These are phyloP conservation scores for Penicillium rolfsii DNA, from an alignment of 2,329 filamentous ascomycete genomes.

Conservation along the genomic window DNA sequence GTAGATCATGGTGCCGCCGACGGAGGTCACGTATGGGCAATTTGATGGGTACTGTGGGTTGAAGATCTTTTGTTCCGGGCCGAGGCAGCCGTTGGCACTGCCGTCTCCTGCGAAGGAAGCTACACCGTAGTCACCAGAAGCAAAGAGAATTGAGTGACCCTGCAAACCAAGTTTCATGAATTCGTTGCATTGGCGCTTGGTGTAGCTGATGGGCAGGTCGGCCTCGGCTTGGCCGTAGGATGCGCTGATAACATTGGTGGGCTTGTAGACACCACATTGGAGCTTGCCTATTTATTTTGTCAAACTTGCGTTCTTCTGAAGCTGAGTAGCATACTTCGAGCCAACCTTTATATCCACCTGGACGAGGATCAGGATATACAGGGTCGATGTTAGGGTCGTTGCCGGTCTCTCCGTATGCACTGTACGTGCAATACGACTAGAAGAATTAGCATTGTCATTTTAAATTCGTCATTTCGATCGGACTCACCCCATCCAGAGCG, in stretches of 20 bases:
- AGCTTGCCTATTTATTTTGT: slow-evolving; percentile 29
- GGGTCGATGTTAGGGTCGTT: slow-evolving; percentile 55
- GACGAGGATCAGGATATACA: slow-evolving; percentile 53
- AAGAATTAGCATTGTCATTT: slow-evolving; percentile 1
- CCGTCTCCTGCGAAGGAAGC: slow-evolving; percentile 45
- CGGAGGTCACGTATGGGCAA: slow-evolving; percentile 57
- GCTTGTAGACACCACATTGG: slow-evolving; percentile 55
- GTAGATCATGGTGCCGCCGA: slow-evolving; percentile 47
- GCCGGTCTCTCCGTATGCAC: slow-evolving; percentile 55
- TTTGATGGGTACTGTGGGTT: slow-evolving; percentile 54
- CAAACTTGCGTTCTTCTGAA: neutral
- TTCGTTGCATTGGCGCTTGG: slow-evolving; percentile 52
- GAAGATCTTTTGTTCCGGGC: slow-evolving; percentile 49
- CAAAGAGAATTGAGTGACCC: slow-evolving; percentile 37
- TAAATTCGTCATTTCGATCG: too few relatives aligned
- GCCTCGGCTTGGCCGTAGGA: slow-evolving; percentile 60
- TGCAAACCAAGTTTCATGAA: slow-evolving; percentile 56
- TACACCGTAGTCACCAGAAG: slow-evolving; percentile 39
- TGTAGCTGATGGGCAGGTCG: slow-evolving; percentile 58
- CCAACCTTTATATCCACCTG: slow-evolving; percentile 55
- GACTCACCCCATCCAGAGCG: slow-evolving; percentile 52
- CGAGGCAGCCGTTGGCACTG: slow-evolving; percentile 43
- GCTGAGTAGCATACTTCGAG: slow-evolving; percentile 12
- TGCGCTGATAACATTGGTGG: slow-evolving; percentile 61
- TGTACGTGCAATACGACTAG: slow-evolving; percentile 56